Base-by-base conservation (phyloP, 345 rosid species). In the Corchorus olitorius region DNA sequence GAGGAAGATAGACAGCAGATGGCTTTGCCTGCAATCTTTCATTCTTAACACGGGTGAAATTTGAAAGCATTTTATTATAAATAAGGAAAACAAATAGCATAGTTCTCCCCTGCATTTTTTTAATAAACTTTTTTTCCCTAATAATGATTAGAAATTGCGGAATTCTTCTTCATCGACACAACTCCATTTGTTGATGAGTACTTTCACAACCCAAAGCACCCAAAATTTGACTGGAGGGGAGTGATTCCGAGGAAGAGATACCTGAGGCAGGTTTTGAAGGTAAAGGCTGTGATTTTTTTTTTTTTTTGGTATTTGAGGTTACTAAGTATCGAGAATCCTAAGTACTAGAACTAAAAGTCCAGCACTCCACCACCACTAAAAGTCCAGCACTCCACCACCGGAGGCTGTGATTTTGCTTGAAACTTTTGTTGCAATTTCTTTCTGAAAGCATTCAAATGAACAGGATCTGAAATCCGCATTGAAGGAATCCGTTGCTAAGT, bases 11-110 rank as follows among this genome's bases (percentile, higher is more conserved):
- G 98, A 93, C 34, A 80, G 83, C 79, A 86, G 97, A 81, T 93
- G 98, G 98, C 81, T 84, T 46, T 92, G 97, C 82, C 81, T 82
- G 35, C 87, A 95, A 73, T 90, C 95, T 9, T 92, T 89, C 71
- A 61, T 89, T 1, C 88, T 92, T 50, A 78, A 92, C 9, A 73
- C 89, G 13, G 90, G 93, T 88, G 13, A 7, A 17, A 13, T 6
- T 39, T 39, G 6, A 39, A 4, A 39, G 43, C 43, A 39, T 39
- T 6, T 39, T 39, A 39, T 3, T 39, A 4, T 39, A 3, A 39
- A 39, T 39, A 3, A 39, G 4, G 43, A 39, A 39, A 39, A 39
- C 27, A 27, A 27, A 27, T 27, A n/a, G n/a, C n/a, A n/a, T n/a
- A n/a, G n/a, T n/a, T n/a, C n/a, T n/a, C n/a, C n/a, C n/a, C n/a